phyloP scores from a whole-genome alignment of 2,329 filamentous ascomycete species.

The Fusarium irregulare region DNA sequence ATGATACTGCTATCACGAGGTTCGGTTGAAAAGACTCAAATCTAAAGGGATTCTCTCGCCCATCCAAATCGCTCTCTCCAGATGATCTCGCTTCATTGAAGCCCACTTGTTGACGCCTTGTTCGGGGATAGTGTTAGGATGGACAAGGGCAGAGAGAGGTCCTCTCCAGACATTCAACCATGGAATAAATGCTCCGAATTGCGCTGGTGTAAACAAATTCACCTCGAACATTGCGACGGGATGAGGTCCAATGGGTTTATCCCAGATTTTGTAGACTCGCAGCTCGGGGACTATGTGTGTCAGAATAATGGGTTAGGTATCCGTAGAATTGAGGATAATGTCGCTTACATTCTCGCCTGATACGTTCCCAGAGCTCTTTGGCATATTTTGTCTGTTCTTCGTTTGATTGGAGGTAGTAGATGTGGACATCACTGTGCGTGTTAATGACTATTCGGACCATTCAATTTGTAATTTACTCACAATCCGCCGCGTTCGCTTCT shows the following conservation, averaged over 20 bases:
- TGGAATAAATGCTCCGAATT: constrained; percentile 89
- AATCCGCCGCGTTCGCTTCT: constrained; percentile 78
- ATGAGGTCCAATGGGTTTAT: constrained; percentile 83
- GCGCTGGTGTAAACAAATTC: constrained; percentile 83
- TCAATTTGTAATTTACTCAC: constrained; percentile 54
- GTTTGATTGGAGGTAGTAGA: constrained; percentile 81
- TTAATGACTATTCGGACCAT: neutral
- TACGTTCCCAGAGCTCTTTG: constrained; percentile 78
- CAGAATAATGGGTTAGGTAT: accelerated
- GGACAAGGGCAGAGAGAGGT: constrained; percentile 80
- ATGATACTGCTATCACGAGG: neutral
- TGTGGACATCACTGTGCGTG: constrained; percentile 75
- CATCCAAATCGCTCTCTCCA: constrained; percentile 79
- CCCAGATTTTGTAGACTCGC: constrained; percentile 82
- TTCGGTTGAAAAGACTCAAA: constrained; percentile 24
- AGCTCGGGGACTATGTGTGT: constrained; percentile 77
- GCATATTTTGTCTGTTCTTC: constrained; percentile 74
- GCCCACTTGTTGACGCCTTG: constrained; percentile 48
- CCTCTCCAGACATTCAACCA: constrained; percentile 88
- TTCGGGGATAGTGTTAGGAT: constrained; percentile 78
- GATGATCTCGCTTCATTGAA: constrained; percentile 66
- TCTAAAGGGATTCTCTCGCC: constrained; percentile 74
- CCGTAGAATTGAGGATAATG: neutral
- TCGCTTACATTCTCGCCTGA: constrained; percentile 77
- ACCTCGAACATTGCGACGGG: constrained; percentile 92